Evolutionary conservation across 2,329 filamentous ascomycete species (phyloP), one percentile per base, ranked within the genome.

Genomic region (Nemania sp.): DNA sequence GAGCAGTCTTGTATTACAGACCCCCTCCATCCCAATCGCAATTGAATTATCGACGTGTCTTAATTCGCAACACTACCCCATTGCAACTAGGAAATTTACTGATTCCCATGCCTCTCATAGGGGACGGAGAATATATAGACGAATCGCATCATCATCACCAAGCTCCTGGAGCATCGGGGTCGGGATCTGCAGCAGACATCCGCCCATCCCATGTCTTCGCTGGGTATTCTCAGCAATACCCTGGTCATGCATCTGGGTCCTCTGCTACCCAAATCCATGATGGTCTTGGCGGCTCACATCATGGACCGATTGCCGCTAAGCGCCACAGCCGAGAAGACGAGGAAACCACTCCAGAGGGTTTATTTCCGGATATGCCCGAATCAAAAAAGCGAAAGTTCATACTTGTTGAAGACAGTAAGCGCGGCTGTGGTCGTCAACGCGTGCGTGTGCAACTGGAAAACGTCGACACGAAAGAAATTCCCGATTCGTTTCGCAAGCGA

Each of bases 311-410:
- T 61, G 67, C 67, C 39, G 70, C 62, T 67, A 61, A 64, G 46
- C 66, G 64, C 39, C 57, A 58, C 22, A 64, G 60, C 46, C 58
- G 57, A 41, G 66, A 71, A 51, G 73, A 81, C 61, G 77, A 81
- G 54, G 77, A 81, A 56, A 76, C 86, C 65, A 81, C 83, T 57
- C 76, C 87, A 47, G 81, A 85, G 14, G 84, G 86, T 43, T 82
- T 97, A 39, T 97, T 97, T 71, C 90, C 91, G 43, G 88, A 94
- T 61, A 82, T 96, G 47, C 91, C 92, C 1, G 91, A 94, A 66
- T 86, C 88, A 47, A 96, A 96, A 76, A 90, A 91, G 67, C 88
- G 93, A 69, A 97, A 97, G 73, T 97, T 97, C 72, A 96, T 97
- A 63, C 83, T 97, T 8, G 91, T 97, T 23, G 92, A 97, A 62